Base-by-base conservation (phyloP, 495 filamentous ascomycete species). In the Xylaria cubensis region DNA sequence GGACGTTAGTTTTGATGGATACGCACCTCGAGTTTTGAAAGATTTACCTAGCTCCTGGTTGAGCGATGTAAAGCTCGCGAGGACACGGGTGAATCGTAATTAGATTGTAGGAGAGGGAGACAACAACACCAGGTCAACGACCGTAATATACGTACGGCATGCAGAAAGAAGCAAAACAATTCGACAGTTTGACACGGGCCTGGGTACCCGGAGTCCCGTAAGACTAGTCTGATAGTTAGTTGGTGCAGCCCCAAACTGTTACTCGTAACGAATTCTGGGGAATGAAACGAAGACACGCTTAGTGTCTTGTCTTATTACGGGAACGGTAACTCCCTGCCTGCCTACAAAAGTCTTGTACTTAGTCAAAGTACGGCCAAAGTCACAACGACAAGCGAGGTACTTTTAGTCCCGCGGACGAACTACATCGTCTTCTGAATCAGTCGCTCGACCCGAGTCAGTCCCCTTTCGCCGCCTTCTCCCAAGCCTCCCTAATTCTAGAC, bases 221-320 rank as follows among this genome's bases (percentile, higher is more conserved):
- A 17, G n/a, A 12, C 46, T 53, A 66, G 46, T 53, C 46, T 41
- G 39, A n/a, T n/a, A n/a, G n/a, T 29, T 34, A 8, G n/a, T 67
- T 29, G 26, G 34, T 67, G 7, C 29, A 13, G 26, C 65, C 48
- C 36, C 21, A 42, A 53, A 21, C 6, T 32, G 36, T 67, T 56
- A 26, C 65, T 41, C 48, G 36, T 55, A 42, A 56, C 50, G 21
- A 55, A 56, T 67, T 26, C 65, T 53, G 65, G 65, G 65, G 48
- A 41, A 67, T 10, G n/a, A 12, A 56, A 36, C 46, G 21, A 39
- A 12, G 19, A 55, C 32, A 24, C 19, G 17, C 34, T 21, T 12
- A 46, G 46, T 34, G 24, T 53, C 34, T 17, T 55, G 17, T 19
- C 5, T 19, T 42, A 36, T 39, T 42, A 51, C 34, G 48, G 36